Conservation (phyloP, 495 filamentous ascomycete genomes). For the Tuber borchii region DNA sequence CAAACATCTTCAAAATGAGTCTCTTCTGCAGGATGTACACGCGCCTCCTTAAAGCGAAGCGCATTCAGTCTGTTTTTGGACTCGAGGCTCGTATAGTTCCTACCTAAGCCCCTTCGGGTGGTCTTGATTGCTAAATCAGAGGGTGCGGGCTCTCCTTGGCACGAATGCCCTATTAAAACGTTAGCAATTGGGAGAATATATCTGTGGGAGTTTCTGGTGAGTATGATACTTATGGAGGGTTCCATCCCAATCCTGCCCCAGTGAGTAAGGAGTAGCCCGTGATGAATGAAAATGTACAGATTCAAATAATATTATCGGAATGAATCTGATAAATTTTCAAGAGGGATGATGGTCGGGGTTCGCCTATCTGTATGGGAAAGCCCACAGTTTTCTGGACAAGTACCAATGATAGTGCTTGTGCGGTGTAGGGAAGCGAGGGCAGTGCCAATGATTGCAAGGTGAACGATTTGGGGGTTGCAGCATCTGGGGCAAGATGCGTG, state of each 20-base stretch:
- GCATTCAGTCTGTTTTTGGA: background rate
- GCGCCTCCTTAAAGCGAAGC: background rate
- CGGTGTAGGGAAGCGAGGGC: background rate
- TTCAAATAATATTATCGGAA: background rate
- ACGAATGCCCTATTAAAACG: background rate
- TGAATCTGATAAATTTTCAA: background rate
- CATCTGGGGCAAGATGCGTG: background rate
- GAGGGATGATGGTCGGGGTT: background rate
- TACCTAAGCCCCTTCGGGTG: background rate
- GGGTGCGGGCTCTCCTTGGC: background rate
- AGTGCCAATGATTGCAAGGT: background rate
- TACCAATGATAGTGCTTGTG: background rate
- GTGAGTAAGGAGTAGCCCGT: background rate
- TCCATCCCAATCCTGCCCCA: background rate
- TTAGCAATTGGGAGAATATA: background rate
- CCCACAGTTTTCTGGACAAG: background rate
- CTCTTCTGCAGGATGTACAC: background rate
- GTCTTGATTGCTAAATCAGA: background rate
- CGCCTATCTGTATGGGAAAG: background rate
- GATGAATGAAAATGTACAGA: background rate
- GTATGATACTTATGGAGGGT: background rate
- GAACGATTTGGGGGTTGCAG: background rate
- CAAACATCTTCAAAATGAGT: background rate
- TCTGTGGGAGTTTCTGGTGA: background rate
- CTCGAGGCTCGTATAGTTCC: background rate